phyloP scores from a whole-genome alignment of 176 grass and related monocot species.

The Elaeis guineensis region DNA sequence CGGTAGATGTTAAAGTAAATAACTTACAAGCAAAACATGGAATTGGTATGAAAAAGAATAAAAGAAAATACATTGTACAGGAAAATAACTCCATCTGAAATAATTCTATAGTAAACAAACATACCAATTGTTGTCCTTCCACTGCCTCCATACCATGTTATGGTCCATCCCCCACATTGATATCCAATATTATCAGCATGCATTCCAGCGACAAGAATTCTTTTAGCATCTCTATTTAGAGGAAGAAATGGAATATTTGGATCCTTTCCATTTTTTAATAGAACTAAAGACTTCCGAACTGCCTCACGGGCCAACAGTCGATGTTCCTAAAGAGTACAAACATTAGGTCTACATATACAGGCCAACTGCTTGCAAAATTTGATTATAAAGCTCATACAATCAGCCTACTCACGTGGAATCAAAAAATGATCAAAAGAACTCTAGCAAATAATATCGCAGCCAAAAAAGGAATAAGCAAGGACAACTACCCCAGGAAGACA shows the following conservation, averaged over 20 bases:
- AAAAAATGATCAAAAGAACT: too few relatives aligned
- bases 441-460: too few relatives aligned
- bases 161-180: slow-evolving; percentile 96
- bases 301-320: slow-evolving; percentile 61
- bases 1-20: too few relatives aligned
- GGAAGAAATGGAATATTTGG: slow-evolving; percentile 57
- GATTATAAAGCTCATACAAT: too few relatives aligned
- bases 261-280: slow-evolving; percentile 90
- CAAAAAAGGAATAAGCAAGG: too few relatives aligned
- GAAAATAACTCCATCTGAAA: background rate
- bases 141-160: slow-evolving; percentile 62
- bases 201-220: slow-evolving; percentile 60
- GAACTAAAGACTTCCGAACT: slow-evolving; percentile 79
- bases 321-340: slow-evolving; percentile 47
- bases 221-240: slow-evolving; percentile 64
- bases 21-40: too few relatives aligned
- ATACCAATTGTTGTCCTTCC: slow-evolving; percentile 71
- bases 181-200: slow-evolving; percentile 88
- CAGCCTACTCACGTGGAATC: too few relatives aligned
- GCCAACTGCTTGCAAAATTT: too few relatives aligned
- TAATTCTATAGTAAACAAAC: background rate
- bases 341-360: too few relatives aligned
- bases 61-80: too few relatives aligned
- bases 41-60: too few relatives aligned
- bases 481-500: too few relatives aligned